phyloP scores from a whole-genome alignment of 2,329 filamentous ascomycete genomes.

The Ampelomyces quisqualis region DNA sequence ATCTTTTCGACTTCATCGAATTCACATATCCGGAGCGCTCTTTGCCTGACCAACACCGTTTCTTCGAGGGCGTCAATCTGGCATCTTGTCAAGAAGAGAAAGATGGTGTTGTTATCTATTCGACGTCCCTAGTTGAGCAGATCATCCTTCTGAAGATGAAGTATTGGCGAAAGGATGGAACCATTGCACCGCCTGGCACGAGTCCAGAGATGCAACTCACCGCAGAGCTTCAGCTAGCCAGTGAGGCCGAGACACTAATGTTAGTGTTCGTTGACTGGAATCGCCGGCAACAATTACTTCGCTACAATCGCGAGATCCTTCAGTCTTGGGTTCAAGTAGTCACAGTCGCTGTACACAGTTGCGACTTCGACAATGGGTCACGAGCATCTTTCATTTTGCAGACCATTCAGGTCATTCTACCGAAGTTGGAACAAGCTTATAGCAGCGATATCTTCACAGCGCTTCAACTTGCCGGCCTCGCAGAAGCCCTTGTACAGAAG shows the following conservation, averaged over 20 bases:
- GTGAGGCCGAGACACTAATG: conserved; percentile 57
- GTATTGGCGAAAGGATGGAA: conserved; percentile 55
- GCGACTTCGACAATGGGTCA: conserved; percentile 71
- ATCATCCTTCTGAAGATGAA: conserved; percentile 69
- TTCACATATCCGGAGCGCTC: conserved; percentile 54
- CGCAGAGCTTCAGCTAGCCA: conserved; percentile 39
- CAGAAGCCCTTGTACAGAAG: conserved; percentile 69
- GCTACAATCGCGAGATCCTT: conserved; percentile 65
- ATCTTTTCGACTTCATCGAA: conserved; percentile 89
- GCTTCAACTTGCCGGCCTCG: conserved; percentile 74
- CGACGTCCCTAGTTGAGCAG: conserved; percentile 70
- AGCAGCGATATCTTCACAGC: conserved; percentile 69
- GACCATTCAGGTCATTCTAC: conserved; percentile 81
- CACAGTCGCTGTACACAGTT: conserved; percentile 77
- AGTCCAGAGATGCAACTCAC: conserved; percentile 2
- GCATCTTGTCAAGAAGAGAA: conserved; percentile 61
- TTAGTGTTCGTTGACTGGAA: conserved; percentile 65
- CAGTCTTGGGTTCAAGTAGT: conserved; percentile 82
- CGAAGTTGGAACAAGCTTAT: conserved; percentile 78
- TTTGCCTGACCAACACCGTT: conserved; percentile 56
- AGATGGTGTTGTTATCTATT: conserved; percentile 62
- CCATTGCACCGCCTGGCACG: conserved; percentile 13
- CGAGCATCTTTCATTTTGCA: conserved; percentile 81
- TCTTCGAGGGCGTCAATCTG: conserved; percentile 68
- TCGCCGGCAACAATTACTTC: conserved; percentile 58